Evolutionary conservation across 2,329 filamentous ascomycete species (phyloP).

Genomic region (Ophiocordyceps camponoti-leonardi): DNA sequence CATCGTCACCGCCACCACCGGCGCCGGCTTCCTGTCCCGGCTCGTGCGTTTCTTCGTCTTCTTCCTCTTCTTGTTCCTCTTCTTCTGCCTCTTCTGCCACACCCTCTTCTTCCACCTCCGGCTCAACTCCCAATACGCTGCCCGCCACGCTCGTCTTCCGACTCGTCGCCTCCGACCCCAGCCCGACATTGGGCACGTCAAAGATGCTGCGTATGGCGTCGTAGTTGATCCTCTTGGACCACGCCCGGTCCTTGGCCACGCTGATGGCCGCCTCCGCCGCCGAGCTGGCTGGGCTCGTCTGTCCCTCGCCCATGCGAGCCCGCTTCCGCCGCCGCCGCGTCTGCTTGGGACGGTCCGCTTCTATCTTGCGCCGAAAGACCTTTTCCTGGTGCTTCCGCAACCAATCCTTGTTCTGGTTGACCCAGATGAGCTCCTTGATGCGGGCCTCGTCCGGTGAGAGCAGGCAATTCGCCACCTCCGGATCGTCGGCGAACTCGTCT

Average conservation of each 20-base stretch:
- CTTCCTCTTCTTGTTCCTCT: conserved; percentile 10
- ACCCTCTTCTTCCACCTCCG: conserved; percentile 12
- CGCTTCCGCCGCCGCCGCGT: conserved; percentile 36
- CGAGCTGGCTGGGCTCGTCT: conserved; percentile 46
- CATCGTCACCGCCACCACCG: conserved; percentile 11
- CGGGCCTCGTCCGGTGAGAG: conserved; percentile 56
- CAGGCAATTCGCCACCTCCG: conserved; percentile 68
- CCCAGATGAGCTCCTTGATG: conserved; percentile 85
- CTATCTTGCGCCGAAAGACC: conserved; percentile 54
- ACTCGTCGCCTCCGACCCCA: conserved; percentile 33
- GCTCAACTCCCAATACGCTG: conserved; percentile 13
- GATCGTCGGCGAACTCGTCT: conserved; percentile 77
- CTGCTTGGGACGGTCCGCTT: conserved; percentile 37
- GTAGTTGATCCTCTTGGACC: conserved; percentile 64
- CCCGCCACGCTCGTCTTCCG: conserved; percentile 21
- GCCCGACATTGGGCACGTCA: conserved; percentile 25
- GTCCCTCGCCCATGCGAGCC: conserved; percentile 45
- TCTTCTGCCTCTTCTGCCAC: conserved; percentile 16
- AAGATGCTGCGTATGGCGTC: conserved; percentile 42
- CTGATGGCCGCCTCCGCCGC: conserved; percentile 52
- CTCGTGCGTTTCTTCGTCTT: conserved; percentile 6
- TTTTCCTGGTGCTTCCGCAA: conserved; percentile 75
- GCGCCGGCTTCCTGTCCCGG: conserved; percentile 4
- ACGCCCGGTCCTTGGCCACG: conserved; percentile 49
- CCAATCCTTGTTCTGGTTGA: conserved; percentile 89